phyloP scores from a whole-genome alignment of 305 asterid species.

The Vinca major region DNA sequence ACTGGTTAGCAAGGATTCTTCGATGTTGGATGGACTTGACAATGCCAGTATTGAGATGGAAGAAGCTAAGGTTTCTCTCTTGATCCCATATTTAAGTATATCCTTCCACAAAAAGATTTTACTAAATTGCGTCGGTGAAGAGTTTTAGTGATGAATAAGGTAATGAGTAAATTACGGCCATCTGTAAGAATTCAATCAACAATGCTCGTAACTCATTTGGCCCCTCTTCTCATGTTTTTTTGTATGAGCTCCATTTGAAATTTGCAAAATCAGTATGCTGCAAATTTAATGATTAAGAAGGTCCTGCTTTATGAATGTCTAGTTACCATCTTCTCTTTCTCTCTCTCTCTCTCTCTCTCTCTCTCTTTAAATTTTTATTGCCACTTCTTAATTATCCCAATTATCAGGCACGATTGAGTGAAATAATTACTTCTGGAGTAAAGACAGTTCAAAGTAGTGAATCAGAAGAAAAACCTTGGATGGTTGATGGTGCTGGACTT shows the following conservation, averaged over 20 bases:
- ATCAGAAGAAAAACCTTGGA: conserved; percentile 27
- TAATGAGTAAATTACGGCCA: neutral
- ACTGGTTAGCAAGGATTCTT: conserved; percentile 95
- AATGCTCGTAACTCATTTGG: neutral
- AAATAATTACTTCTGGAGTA: conserved; percentile 22
- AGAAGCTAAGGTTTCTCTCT: conserved; percentile 73
- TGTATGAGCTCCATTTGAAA: too few species aligned
- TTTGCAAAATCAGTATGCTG: too few species aligned
- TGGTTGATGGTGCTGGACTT: conserved; percentile 35
- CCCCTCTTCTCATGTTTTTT: neutral
- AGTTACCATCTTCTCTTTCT: conserved; percentile 15
- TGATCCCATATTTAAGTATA: neutral
- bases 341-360: neutral
- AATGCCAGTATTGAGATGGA: conserved; percentile 81
- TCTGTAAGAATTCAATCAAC: neutral
- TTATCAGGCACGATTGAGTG: conserved; percentile 24
- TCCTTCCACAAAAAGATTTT: neutral
- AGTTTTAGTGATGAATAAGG: neutral
- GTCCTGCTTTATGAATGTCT: neutral
- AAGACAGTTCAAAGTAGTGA: conserved; percentile 15
- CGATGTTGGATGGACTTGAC: conserved; percentile 95
- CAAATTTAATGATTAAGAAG: too few species aligned
- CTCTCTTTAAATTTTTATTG: neutral
- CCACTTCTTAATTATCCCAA: neutral
- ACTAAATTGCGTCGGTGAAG: too few species aligned